Evolutionary conservation across 2,329 filamentous ascomycete species (phyloP).

Genomic region (Mycosphaerella sp.): DNA sequence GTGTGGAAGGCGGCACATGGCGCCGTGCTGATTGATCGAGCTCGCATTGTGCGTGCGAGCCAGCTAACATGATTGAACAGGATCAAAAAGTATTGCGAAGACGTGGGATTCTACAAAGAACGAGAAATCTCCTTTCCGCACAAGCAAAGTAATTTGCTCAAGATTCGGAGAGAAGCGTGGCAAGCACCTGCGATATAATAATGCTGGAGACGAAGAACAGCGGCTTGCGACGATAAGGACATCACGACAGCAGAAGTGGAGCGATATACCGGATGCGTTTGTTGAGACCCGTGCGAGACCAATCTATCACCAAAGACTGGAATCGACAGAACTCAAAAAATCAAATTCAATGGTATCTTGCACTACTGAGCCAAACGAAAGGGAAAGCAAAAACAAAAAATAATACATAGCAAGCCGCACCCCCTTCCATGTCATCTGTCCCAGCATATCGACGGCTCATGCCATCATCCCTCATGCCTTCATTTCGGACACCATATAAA

Average conservation of each 20-base stretch:
- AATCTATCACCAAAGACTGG: no score
- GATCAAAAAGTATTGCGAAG: slow-evolving; percentile 63
- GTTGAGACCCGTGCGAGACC: no score
- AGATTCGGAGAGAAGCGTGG: slow-evolving; percentile 73
- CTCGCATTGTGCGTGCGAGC: no score
- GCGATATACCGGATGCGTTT: not conserved
- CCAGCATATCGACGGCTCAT: not conserved
- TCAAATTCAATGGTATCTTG: not conserved
- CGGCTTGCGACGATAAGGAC: no score
- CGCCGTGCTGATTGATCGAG: no score
- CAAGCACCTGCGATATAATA: slow-evolving; percentile 50
- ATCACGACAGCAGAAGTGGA: not conserved
- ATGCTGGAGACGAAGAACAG: not conserved
- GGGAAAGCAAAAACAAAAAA: not conserved
- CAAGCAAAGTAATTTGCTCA: slow-evolving; percentile 85
- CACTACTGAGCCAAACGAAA: not conserved
- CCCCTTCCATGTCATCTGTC: not conserved
- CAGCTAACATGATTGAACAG: slow-evolving; percentile 38
- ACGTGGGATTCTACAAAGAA: slow-evolving; percentile 77
- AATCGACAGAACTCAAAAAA: no score
- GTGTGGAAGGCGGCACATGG: no score
- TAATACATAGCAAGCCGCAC: not conserved
- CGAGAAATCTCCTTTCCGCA: slow-evolving; percentile 81
- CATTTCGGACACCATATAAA: no score
- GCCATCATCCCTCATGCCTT: not conserved